Percentiles rank a stretch among this genome's conserved stretches.
phyloP scores from a whole-genome alignment of 163 green algal species.

The Chlamydomonas reinhardtii region DNA sequence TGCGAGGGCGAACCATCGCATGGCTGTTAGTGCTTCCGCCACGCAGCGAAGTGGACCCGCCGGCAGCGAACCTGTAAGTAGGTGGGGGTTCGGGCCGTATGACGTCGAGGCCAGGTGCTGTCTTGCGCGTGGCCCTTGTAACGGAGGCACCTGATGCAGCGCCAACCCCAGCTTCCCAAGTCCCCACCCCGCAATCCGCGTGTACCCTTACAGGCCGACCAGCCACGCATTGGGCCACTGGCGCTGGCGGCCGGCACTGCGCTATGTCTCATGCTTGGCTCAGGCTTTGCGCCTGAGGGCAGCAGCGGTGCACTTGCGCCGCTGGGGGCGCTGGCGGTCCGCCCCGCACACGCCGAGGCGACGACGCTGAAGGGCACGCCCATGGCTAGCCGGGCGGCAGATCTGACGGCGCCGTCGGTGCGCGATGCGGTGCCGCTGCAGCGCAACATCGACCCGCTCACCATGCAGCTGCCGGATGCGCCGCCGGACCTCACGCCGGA shows the following conservation, averaged over 20 bases:
- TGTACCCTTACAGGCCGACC: not conserved
- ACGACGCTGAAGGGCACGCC: not conserved
- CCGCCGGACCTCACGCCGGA: slow-evolving; percentile 16
- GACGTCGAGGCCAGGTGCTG: too few relatives aligned
- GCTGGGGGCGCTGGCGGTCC: not conserved
- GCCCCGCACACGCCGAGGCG: not conserved
- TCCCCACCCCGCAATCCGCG: not conserved
- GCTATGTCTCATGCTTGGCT: slow-evolving; percentile 22
- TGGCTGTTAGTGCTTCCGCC: too few relatives aligned
- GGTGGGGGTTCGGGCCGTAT: too few relatives aligned
- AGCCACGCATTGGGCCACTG: not conserved
- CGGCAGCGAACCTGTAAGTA: too few relatives aligned
- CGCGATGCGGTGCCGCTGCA: slow-evolving; percentile 13
- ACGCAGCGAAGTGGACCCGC: too few relatives aligned
- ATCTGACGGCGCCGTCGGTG: too few relatives aligned
- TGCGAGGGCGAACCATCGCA: too few relatives aligned
- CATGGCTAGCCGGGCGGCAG: too few relatives aligned
- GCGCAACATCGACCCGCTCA: slow-evolving; percentile 38
- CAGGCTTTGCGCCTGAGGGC: not conserved
- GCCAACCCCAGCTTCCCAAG: too few relatives aligned
- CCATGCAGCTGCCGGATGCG: slow-evolving; percentile 43
- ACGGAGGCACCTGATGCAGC: too few relatives aligned
- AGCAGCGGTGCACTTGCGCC: too few relatives aligned
- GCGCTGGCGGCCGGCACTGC: slow-evolving; percentile 4
- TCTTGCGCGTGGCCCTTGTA: too few relatives aligned